phyloP scores from a whole-genome alignment of 169 alveolate genomes.

The Eimeria necatrix region DNA sequence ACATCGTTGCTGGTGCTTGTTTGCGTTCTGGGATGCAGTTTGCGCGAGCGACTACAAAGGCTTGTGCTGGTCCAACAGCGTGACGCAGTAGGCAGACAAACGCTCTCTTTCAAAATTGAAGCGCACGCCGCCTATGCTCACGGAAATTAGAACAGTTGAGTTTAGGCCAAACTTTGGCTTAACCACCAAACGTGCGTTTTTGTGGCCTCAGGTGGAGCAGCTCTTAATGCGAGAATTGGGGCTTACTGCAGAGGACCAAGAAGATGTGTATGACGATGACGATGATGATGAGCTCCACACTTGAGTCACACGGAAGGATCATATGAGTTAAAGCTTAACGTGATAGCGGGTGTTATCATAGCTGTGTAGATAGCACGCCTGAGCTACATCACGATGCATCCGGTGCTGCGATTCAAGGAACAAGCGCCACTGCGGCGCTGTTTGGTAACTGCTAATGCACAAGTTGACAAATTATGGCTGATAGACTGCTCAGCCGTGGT shows the following conservation, averaged over 20 bases:
- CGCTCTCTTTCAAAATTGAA: neutral
- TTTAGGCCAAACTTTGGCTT: neutral
- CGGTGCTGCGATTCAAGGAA: too few relatives aligned
- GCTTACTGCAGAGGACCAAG: conserved; percentile 57
- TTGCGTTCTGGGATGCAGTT: conserved; percentile 23
- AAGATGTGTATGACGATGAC: conserved; percentile 62
- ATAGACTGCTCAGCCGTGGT: too few relatives aligned
- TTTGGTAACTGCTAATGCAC: too few relatives aligned
- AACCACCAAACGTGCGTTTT: neutral
- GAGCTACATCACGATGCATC: too few relatives aligned
- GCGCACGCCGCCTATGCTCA: too few relatives aligned
- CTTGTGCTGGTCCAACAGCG: conserved; percentile 72
- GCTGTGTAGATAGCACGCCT: too few relatives aligned
- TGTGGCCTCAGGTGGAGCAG: conserved; percentile 51
- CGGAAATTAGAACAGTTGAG: too few relatives aligned
- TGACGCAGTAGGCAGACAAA: conserved; percentile 8
- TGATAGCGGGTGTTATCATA: too few relatives aligned
- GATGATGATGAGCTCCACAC: conserved; percentile 50
- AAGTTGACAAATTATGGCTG: too few relatives aligned
- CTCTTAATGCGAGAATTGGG: conserved; percentile 71
- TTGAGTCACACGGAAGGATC: neutral
- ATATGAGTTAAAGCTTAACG: too few relatives aligned
- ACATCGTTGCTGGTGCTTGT: neutral
- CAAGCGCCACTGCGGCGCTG: too few relatives aligned
- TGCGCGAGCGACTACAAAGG: conserved; percentile 70